Base-by-base conservation (phyloP, 2,329 filamentous ascomycete species). In the Domatiomyces globalis region DNA sequence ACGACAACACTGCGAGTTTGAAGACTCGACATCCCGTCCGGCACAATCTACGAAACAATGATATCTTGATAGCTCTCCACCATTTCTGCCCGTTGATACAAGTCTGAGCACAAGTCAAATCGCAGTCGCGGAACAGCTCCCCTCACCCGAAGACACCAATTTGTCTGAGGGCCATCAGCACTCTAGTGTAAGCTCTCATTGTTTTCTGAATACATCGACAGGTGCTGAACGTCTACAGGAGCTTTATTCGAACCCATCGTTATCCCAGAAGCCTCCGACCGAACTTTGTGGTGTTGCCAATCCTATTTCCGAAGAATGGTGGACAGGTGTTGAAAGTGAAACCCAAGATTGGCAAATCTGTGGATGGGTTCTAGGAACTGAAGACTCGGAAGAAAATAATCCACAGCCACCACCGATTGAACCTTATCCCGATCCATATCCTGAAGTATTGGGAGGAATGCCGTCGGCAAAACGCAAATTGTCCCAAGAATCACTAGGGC, bases 371-470 rank as follows among this genome's bases (percentile, higher is more conserved):
- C 22, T 49, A 42, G 47, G 29, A 43, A 49, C 27, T 43, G 29
- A 49, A 42, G 47, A 27, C 47, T 42, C 47, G 47, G 47, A 42
- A 10, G 47, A 49, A 42, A 42, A 39, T 27, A 20, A 49, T 10
- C n/a, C 47, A 36, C 29, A 49, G 47, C 47, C 27, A 36, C 47
- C 29, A 20, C 47, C 27, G 29, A 49, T 49, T 20, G 47, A 49
- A 49, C 47, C 29, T 39, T 49, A 49, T 42, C 47, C 47, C 39
- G 29, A 49, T 49, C 47, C 17, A 39, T 7, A 49, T 43, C 47
- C 47, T 49, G 6, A 4, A 49, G 43, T 10, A 20, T 45, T 25
- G 22, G 22, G 3, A 25, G 22, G 22, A 6, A 45, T 45, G 17
- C 43, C 43, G 43, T 18, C 43, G 17, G 43, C 25, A 45, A 45